Evolutionary conservation across 176 grass and related monocot genomes (phyloP).

Genomic region (Canna indica): DNA sequence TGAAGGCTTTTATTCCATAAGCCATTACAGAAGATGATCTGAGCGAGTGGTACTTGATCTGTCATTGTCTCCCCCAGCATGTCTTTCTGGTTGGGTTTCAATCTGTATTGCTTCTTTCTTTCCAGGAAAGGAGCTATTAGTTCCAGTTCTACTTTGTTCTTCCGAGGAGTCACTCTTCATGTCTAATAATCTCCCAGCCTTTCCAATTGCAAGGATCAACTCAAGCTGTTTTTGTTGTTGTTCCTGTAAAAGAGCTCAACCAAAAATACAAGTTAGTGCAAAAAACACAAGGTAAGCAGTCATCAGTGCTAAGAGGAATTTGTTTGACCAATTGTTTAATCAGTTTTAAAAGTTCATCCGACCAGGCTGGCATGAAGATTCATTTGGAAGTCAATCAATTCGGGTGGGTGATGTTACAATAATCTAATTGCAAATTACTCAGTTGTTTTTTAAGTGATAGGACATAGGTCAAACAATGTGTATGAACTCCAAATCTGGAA

Average conservation of each 20-base stretch:
- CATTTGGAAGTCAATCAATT: too few relatives aligned
- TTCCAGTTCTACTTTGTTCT: constrained; percentile 15
- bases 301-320: too few relatives aligned
- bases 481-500: too few relatives aligned
- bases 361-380: too few relatives aligned
- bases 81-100: constrained; percentile 15
- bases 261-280: too few relatives aligned
- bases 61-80: neutral
- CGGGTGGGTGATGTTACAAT: too few relatives aligned
- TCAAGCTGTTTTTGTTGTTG: constrained; percentile 91
- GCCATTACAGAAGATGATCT: neutral
- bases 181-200: constrained; percentile 39
- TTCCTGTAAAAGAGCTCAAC: constrained; percentile 28
- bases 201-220: constrained; percentile 59
- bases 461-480: too few relatives aligned
- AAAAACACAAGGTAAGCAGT: too few relatives aligned
- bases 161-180: constrained; percentile 11
- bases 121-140: constrained; percentile 9
- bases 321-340: too few relatives aligned
- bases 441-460: too few relatives aligned
- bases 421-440: too few relatives aligned
- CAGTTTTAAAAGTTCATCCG: too few relatives aligned
- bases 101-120: constrained; percentile 7
- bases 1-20: neutral
- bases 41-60: neutral